Evolutionary conservation across 306 rosid species (phyloP).

Genomic region (Acacia acuminata): DNA sequence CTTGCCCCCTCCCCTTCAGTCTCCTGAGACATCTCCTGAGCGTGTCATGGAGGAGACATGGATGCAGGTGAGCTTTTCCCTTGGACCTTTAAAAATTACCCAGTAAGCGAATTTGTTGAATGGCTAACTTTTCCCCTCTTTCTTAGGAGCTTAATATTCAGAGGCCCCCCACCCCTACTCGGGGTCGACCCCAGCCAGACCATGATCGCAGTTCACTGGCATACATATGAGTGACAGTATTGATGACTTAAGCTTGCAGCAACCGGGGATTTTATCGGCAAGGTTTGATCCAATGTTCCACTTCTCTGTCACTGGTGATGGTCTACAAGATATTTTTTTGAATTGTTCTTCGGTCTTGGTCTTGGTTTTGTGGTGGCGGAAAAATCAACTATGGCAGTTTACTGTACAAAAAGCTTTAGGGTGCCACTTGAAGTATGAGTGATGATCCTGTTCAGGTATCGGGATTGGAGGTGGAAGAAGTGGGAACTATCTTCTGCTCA

Average conservation of each 20-base stretch:
- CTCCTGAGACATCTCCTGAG: conserved; percentile 98
- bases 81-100: conserved; percentile 2
- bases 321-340: conserved; percentile 21
- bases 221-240: conserved; percentile 73
- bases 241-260: conserved; percentile 26
- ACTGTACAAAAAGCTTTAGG: conserved; percentile 40
- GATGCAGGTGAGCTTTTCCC: conserved; percentile 82
- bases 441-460: conserved; percentile 32
- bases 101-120: not conserved
- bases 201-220: conserved; percentile 96
- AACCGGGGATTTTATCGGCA: conserved; percentile 21
- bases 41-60: conserved; percentile 83
- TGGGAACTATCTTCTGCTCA: conserved; percentile 38
- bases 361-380: conserved; percentile 33
- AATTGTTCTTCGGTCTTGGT: conserved; percentile 10
- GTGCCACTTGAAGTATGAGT: conserved; percentile 32
- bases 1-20: conserved; percentile 94
- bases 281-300: not conserved
- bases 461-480: conserved; percentile 39
- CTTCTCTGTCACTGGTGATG: conserved; percentile 29
- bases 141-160: conserved; percentile 91
- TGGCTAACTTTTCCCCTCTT: not conserved
- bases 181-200: conserved; percentile 98
- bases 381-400: conserved; percentile 30
- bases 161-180: conserved; percentile 98